Percentiles rank a stretch among this genome's conserved stretches.
Evolutionary conservation across 352 stramenopile genomes (phyloP).

Genomic region (Porosira glacialis): DNA sequence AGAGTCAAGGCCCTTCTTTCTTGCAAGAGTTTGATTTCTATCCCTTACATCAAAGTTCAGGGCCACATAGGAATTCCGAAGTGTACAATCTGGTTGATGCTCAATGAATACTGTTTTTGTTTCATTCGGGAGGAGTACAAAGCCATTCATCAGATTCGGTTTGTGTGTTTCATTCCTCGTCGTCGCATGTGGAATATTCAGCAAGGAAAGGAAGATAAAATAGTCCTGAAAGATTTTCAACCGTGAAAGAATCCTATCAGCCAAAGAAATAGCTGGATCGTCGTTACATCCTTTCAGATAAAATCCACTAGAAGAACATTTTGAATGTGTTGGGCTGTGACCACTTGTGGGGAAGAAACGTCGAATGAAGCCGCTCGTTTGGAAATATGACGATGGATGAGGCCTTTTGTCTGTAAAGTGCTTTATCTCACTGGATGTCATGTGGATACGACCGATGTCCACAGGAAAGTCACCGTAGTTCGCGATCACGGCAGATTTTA

Average conservation of each 20-base stretch:
- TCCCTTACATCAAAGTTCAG: slow-evolving; percentile 59
- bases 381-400: slow-evolving; percentile 27
- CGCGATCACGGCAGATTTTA: slow-evolving; percentile 63
- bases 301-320: slow-evolving; percentile 40
- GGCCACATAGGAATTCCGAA: slow-evolving; percentile 63
- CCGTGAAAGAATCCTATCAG: slow-evolving; percentile 15
- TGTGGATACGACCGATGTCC: slow-evolving; percentile 49
- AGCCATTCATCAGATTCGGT: slow-evolving; percentile 45
- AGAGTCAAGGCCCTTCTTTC: slow-evolving; percentile 12
- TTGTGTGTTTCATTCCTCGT: slow-evolving; percentile 3
- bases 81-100: slow-evolving; percentile 65
- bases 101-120: slow-evolving; percentile 66
- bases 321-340: not conserved
- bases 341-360: too few species aligned
- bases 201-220: slow-evolving; percentile 2
- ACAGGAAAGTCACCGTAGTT: slow-evolving; percentile 65
- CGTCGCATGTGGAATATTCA: not conserved
- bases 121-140: slow-evolving; percentile 66
- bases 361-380: not conserved
- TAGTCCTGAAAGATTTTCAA: slow-evolving; percentile 13
- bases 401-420: slow-evolving; percentile 47
- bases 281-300: slow-evolving; percentile 37
- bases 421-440: slow-evolving; percentile 54
- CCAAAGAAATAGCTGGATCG: slow-evolving; percentile 7
- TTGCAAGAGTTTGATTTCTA: slow-evolving; percentile 1